These are phyloP conservation scores for Penicillium silybi DNA, from an alignment of 495 filamentous ascomycete genomes.

Conservation along the genomic window DNA sequence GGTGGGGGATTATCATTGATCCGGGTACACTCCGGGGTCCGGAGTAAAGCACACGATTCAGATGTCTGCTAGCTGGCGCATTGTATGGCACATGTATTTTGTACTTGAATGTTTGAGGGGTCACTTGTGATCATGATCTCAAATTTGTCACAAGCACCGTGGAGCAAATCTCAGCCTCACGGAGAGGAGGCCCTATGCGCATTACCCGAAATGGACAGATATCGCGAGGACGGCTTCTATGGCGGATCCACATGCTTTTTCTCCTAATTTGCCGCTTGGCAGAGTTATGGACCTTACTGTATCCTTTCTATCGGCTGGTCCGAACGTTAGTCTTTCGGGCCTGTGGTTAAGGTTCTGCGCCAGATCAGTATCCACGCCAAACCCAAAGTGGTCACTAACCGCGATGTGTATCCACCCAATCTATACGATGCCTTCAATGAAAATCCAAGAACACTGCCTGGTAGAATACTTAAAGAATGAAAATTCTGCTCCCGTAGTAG, in stretches of 20 bases:
- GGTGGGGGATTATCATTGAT: constrained; percentile 20
- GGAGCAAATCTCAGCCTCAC: neutral
- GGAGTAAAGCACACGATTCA: constrained; percentile 17
- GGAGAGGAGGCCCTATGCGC: neutral
- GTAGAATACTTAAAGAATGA: constrained; percentile 2
- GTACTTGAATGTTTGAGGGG: neutral
- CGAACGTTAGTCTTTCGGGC: neutral
- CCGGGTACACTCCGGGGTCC: constrained; percentile 20
- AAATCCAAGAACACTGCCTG: neutral
- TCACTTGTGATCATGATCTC: neutral
- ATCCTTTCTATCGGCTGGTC: neutral
- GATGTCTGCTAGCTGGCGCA: neutral
- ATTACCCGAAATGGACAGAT: constrained; percentile 12
- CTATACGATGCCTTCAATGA: constrained; percentile 3
- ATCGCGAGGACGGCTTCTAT: constrained; percentile 8
- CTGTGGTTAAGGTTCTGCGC: neutral
- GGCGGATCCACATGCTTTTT: neutral
- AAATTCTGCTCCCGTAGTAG: neutral
- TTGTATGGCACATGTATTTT: neutral
- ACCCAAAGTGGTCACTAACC: constrained; percentile 30
- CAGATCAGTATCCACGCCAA: constrained; percentile 18
- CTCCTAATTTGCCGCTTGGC: neutral
- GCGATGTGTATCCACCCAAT: constrained; percentile 22
- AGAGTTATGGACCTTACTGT: neutral
- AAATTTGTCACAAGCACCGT: neutral